These are phyloP conservation scores for Prunella vulgaris DNA, from an alignment of 257 asterid genomes.

Conservation along the genomic window DNA sequence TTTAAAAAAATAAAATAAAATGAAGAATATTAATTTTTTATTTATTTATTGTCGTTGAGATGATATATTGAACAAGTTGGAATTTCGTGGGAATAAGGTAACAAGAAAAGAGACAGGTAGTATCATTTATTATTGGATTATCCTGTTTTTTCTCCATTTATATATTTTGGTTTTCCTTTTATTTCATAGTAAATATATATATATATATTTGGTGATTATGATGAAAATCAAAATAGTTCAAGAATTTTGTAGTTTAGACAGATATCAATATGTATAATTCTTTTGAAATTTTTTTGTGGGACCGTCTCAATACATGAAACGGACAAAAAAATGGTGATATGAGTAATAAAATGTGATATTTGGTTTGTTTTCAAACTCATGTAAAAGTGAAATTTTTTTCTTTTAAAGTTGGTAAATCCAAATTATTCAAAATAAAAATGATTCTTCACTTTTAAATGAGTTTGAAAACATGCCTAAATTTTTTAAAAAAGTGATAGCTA, in stretches of 20 bases:
- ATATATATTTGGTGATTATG: background rate
- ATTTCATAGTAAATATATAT: background rate
- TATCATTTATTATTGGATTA: slow-evolving; percentile 13
- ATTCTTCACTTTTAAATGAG: no score
- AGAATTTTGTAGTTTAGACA: background rate
- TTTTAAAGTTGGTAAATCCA: no score
- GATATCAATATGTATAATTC: no score
- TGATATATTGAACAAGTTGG: background rate
- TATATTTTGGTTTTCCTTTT: background rate
- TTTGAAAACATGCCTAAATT: no score
- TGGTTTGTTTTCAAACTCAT: no score
- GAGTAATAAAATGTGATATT: no score
- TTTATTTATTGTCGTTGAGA: background rate
- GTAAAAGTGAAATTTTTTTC: no score
- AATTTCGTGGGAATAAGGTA: slow-evolving; percentile 18
- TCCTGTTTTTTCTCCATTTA: slow-evolving; percentile 1
- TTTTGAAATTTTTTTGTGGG: no score
- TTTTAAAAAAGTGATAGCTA: no score
- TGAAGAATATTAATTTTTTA: background rate
- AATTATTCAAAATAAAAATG: no score
- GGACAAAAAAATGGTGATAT: no score
- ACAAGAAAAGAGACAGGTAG: slow-evolving; percentile 11
- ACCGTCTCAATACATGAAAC: no score
- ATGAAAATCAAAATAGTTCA: background rate
- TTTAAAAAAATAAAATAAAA: background rate